Evolutionary conservation across 2,329 filamentous ascomycete genomes (phyloP).

Genomic region (Calycina herbarum): DNA sequence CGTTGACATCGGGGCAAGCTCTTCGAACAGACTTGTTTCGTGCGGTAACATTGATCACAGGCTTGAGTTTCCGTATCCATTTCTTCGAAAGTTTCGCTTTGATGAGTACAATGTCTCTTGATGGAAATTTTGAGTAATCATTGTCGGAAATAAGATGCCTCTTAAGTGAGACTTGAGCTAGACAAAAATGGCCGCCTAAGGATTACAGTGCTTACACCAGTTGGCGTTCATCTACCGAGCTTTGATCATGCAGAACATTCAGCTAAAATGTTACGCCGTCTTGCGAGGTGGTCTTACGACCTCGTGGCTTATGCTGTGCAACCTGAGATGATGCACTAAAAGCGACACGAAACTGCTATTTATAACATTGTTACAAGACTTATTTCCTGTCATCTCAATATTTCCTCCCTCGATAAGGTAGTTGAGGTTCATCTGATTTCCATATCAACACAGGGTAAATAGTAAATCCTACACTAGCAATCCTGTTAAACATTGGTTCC

Average conservation of each 20-base stretch:
- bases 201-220: slow-evolving; percentile 11
- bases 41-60: slow-evolving; percentile 16
- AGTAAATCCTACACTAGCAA: slow-evolving; percentile 6
- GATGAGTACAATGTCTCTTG: background rate
- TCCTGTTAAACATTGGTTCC: slow-evolving; percentile 5
- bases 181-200: background rate
- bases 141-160: slow-evolving; percentile 6
- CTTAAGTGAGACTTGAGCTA: slow-evolving; percentile 11
- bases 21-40: slow-evolving; percentile 14
- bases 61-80: slow-evolving; percentile 16
- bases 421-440: background rate
- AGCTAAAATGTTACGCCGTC: slow-evolving; percentile 12
- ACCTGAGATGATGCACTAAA: slow-evolving; percentile 8
- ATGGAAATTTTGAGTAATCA: slow-evolving; percentile 7
- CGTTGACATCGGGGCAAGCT: slow-evolving; percentile 11
- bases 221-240: slow-evolving; percentile 8
- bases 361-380: slow-evolving; percentile 9
- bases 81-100: background rate
- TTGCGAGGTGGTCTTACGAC: slow-evolving; percentile 11
- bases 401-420: background rate
- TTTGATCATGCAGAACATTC: slow-evolving; percentile 10
- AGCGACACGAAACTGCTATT: slow-evolving; percentile 11
- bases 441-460: background rate
- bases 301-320: slow-evolving; percentile 8
- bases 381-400: background rate